These are phyloP conservation scores for Teunomyces funiuensis DNA, from an alignment of 805 yeast species.

Conservation along the genomic window DNA sequence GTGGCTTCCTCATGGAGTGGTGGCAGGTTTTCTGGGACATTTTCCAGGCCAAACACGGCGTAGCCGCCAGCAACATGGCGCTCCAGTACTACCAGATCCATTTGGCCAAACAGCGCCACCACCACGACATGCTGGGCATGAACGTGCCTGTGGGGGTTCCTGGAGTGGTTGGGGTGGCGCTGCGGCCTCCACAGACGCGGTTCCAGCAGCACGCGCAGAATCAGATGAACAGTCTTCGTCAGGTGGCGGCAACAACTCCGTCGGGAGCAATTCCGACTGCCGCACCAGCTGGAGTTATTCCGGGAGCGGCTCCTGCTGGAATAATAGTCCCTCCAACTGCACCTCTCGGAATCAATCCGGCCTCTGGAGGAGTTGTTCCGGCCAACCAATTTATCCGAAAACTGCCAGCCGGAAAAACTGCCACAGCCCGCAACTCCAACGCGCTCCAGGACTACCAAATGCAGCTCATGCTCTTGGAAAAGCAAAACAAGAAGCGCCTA, in stretches of 20 bases:
- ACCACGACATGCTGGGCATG: conserved; percentile 48
- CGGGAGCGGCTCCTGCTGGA: too few relatives aligned
- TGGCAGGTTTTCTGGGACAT: conserved; percentile 97
- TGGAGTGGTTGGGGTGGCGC: neutral
- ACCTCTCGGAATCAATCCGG: too few relatives aligned
- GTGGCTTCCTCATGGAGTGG: conserved; percentile 89
- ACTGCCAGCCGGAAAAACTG: conserved; percentile 4
- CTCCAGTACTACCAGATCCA: conserved; percentile 70
- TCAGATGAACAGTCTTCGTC: conserved; percentile 52
- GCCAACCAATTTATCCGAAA: conserved; percentile 2
- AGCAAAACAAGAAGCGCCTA: conserved; percentile 69
- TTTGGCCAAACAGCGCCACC: conserved; percentile 57
- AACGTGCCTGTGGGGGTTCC: conserved; percentile 21
- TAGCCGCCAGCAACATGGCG: conserved; percentile 54
- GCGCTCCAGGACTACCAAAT: conserved; percentile 82
- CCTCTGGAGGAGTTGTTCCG: too few relatives aligned
- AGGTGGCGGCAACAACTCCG: conserved; percentile 35
- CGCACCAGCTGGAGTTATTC: too few relatives aligned
- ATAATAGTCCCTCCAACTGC: too few relatives aligned
- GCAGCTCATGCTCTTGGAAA: conserved; percentile 72
- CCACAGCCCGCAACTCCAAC: conserved; percentile 35
- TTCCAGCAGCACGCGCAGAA: conserved; percentile 49
- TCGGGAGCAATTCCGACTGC: too few relatives aligned
- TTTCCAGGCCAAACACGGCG: conserved; percentile 67
- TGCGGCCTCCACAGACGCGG: too few relatives aligned